Evolutionary conservation across 495 filamentous ascomycete genomes (phyloP).

Genomic region (Neurospora pannonica): DNA sequence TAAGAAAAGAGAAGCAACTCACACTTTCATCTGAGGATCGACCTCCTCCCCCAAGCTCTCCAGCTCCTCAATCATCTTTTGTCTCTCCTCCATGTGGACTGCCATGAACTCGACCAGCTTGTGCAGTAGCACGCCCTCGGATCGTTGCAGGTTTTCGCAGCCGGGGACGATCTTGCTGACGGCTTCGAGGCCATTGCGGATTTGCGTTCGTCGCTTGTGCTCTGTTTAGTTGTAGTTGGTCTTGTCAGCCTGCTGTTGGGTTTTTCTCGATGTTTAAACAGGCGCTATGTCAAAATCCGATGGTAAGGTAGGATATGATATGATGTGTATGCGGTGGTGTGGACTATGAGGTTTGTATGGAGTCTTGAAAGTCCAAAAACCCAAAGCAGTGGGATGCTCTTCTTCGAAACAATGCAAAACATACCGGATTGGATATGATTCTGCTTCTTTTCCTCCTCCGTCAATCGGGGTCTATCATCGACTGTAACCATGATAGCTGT

Average conservation of each 20-base stretch:
- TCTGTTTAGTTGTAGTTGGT: conserved; percentile 34
- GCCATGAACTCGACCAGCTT: conserved; percentile 66
- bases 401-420: neutral
- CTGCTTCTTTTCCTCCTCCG: conserved; percentile 78
- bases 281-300: no score
- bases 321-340: neutral
- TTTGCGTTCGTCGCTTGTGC: conserved; percentile 78
- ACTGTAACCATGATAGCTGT: neutral
- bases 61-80: conserved; percentile 38
- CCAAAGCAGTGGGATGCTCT: neutral
- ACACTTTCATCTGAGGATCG: conserved; percentile 10
- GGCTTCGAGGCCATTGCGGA: conserved; percentile 78
- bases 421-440: conserved; percentile 74
- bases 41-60: conserved; percentile 17
- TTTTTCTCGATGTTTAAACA: no score
- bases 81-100: conserved; percentile 52
- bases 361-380: neutral
- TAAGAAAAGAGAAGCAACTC: conserved; percentile 1
- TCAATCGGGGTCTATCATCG: conserved; percentile 64
- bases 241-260: neutral
- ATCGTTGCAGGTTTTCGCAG: conserved; percentile 70
- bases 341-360: neutral
- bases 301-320: neutral
- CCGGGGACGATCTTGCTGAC: conserved; percentile 78
- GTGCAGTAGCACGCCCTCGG: conserved; percentile 73